Conservation (phyloP, 129 eudicot species). For the Helichrysum umbraculigerum region DNA sequence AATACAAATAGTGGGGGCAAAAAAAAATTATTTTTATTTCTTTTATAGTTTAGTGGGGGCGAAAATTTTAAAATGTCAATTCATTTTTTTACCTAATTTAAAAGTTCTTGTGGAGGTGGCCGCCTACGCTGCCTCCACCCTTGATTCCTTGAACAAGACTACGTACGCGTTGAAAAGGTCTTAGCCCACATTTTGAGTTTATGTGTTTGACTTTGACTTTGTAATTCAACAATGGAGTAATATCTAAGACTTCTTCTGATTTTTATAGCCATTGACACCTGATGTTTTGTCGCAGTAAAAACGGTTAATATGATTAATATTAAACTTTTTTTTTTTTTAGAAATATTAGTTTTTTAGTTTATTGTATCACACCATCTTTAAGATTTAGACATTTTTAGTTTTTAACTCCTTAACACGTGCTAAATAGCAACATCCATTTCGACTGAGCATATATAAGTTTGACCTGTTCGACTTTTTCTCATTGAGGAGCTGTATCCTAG, state of each 20-base stretch:
- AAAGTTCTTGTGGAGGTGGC: too few relatives aligned
- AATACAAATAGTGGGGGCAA: too few relatives aligned
- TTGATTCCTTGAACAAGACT: too few relatives aligned
- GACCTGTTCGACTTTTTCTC: background rate
- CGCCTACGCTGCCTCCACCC: too few relatives aligned
- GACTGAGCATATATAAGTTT: background rate
- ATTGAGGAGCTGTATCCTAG: background rate
- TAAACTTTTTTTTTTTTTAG: too few relatives aligned
- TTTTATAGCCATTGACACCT: background rate
- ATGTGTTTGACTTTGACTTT: background rate
- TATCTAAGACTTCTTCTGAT: background rate
- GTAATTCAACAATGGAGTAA: background rate
- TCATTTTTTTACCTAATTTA: too few relatives aligned
- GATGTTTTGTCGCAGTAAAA: background rate
- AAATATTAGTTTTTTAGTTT: too few relatives aligned
- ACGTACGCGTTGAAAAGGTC: conserved; percentile 6
- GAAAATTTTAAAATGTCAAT: too few relatives aligned
- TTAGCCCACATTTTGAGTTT: background rate
- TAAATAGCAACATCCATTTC: background rate
- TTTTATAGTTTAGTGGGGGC: too few relatives aligned
- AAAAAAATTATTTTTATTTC: too few relatives aligned
- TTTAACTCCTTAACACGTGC: background rate
- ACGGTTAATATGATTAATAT: background rate
- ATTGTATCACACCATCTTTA: too few relatives aligned
- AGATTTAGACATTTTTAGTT: too few relatives aligned